Evolutionary conservation across 768 basidiomycete genomes (phyloP).

Genomic region (Tulasnella sp.): DNA sequence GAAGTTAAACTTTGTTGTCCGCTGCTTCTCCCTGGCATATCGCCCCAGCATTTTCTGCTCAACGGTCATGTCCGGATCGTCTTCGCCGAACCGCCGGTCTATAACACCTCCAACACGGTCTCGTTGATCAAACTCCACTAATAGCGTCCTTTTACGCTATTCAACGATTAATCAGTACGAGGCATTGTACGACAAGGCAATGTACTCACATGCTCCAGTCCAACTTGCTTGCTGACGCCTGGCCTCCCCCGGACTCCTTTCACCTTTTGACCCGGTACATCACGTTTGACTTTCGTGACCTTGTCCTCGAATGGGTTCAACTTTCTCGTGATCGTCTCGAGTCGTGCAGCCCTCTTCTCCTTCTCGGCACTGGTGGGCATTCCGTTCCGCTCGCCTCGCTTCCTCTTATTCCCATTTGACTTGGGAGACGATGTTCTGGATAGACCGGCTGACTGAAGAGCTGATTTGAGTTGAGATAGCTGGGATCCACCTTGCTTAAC

Average conservation of each 20-base stretch:
- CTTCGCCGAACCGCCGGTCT: slow-evolving; percentile 94
- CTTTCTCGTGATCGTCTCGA: slow-evolving; percentile 71
- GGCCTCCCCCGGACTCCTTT: slow-evolving; percentile 77
- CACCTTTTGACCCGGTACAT: slow-evolving; percentile 78
- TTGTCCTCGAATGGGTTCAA: slow-evolving; percentile 93
- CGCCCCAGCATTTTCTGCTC: slow-evolving; percentile 97
- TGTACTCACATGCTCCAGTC: slow-evolving; percentile 66
- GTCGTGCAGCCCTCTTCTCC: slow-evolving; percentile 65
- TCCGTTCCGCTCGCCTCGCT: slow-evolving; percentile 37
- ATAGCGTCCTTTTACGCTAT: slow-evolving; percentile 74
- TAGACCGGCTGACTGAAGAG: slow-evolving; percentile 71
- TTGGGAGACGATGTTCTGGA: slow-evolving; percentile 40
- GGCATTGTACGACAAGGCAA: not conserved
- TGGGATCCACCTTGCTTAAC: slow-evolving; percentile 42
- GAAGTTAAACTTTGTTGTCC: slow-evolving; percentile 76
- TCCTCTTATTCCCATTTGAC: slow-evolving; percentile 53
- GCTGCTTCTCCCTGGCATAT: slow-evolving; percentile 83
- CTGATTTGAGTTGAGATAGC: slow-evolving; percentile 79
- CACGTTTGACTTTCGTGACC: slow-evolving; percentile 84
- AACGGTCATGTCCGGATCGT: slow-evolving; percentile 79
- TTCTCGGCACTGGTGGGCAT: slow-evolving; percentile 45
- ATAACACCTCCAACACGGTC: slow-evolving; percentile 78
- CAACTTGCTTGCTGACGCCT: slow-evolving; percentile 79
- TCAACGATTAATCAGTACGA: slow-evolving; percentile 9
- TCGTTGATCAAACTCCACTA: slow-evolving; percentile 79